Base-by-base conservation (phyloP, 148 eudicot genomes). In the Vaccinium macrocarpon region DNA sequence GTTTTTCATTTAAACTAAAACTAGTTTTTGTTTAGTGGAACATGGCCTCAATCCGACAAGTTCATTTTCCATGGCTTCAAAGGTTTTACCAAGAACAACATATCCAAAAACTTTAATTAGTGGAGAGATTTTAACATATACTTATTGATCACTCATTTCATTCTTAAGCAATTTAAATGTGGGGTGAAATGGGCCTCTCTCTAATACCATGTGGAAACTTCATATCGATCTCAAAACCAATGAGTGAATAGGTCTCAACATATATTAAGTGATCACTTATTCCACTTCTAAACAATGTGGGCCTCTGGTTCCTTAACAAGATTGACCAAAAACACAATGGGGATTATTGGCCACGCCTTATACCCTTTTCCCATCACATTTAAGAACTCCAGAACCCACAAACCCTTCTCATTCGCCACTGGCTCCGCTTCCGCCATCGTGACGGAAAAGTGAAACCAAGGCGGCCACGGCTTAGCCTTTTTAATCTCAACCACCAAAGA, bases 391-490 rank as follows among this genome's bases (percentile, higher is more conserved):
- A 50, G 73, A 13, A 87, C 64, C 64, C 64, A 2, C 46, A 25
- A 84, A 56, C 71, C 7, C 81, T 1, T 49, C 16, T 85, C 87
- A 11, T 93, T 93, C 77, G 89, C 92, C 1, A 90, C 93, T 3
- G 27, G 27, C 68, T 61, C 0, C 61, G 78, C 25, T 52, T 93
- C 91, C 78, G 90, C 87, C 8, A 78, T 91, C 35, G 84, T 82
- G 38, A 90, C 88, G 10, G 83, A 89, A 80, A 90, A 90, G 42
- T 86, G 88, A 32, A 77, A 74, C 5, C 90, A 90, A 19, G 90
- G 92, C 1, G 95, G 95, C 27, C 93, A 91, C 56, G 95, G 95
- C 2, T 25, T 93, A 11, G 92, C 95, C 71, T 93, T 93, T 52
- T 82, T 80, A 0, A 68, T 93, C 15, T 27, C 92, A 7, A 86